Percentiles rank a stretch among this genome's conserved stretches.
Conservation (phyloP, 768 basidiomycete genomes). For the Naematelia aurantialba region DNA sequence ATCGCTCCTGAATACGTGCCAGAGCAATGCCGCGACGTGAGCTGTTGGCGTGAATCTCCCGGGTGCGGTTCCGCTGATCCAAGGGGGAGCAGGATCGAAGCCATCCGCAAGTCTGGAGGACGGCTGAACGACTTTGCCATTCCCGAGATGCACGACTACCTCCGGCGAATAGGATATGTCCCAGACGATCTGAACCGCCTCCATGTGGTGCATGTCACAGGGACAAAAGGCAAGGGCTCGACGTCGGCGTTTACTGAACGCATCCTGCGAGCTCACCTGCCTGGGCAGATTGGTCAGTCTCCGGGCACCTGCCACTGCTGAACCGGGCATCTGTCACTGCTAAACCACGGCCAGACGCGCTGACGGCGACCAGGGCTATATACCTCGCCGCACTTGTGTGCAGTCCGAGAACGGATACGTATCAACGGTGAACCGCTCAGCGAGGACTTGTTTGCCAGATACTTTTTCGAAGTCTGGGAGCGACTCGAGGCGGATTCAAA, state of each 20-base stretch:
- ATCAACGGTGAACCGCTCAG: constrained; percentile 86
- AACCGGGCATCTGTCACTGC: no score
- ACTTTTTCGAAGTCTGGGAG: constrained; percentile 97
- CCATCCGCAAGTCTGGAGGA: constrained; percentile 69
- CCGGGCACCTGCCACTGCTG: no score
- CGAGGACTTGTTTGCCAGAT: constrained; percentile 80
- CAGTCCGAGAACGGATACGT: constrained; percentile 90
- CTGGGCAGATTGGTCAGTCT: constrained; percentile 68
- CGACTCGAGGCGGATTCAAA: constrained; percentile 61
- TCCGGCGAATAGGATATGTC: constrained; percentile 76
- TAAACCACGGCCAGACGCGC: no score
- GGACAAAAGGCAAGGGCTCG: constrained; percentile 97
- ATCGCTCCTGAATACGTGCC: constrained; percentile 54
- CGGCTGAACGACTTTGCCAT: constrained; percentile 63
- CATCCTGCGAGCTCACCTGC: constrained; percentile 70
- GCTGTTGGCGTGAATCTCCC: neutral
- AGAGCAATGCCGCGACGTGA: constrained; percentile 83
- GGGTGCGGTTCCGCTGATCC: neutral
- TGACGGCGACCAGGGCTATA: no score
- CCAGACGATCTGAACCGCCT: constrained; percentile 75
- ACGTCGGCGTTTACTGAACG: constrained; percentile 90
- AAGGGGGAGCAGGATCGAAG: constrained; percentile 57
- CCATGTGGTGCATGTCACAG: constrained; percentile 93
- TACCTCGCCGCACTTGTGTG: constrained; percentile 93
- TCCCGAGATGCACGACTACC: constrained; percentile 85